Evolutionary conservation across 345 rosid genomes (phyloP).

Genomic region (Pistacia vera): DNA sequence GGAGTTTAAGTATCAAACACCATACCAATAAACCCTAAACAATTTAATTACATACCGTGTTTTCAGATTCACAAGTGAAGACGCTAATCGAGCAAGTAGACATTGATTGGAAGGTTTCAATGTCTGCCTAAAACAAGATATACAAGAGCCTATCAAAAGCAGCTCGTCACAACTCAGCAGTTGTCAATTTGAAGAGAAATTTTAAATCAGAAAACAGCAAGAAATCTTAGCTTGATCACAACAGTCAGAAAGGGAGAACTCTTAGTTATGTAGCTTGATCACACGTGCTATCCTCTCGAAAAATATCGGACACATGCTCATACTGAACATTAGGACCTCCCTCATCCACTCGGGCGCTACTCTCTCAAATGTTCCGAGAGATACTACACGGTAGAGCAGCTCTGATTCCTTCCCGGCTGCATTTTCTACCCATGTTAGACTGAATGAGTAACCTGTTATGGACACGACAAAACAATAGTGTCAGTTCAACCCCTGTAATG

Average conservation of each 20-base stretch:
- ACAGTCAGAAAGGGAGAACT: not conserved
- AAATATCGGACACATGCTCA: slow-evolving; percentile 76
- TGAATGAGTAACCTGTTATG: slow-evolving; percentile 75
- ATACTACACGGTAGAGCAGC: slow-evolving; percentile 54
- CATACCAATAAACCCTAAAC: no score
- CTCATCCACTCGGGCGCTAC: slow-evolving; percentile 95
- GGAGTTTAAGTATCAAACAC: no score
- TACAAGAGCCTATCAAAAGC: not conserved
- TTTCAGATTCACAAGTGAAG: no score
- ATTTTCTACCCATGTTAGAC: slow-evolving; percentile 53
- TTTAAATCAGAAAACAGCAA: not conserved
- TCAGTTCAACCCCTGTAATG: not conserved
- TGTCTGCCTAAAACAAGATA: no score
- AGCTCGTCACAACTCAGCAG: not conserved
- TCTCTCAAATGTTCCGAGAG: slow-evolving; percentile 78
- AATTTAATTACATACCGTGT: no score
- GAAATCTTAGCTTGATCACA: not conserved
- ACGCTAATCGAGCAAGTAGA: no score
- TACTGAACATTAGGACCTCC: slow-evolving; percentile 66
- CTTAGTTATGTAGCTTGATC: slow-evolving; percentile 43
- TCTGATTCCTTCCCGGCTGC: slow-evolving; percentile 51
- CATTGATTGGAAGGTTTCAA: no score
- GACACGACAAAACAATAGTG: slow-evolving; percentile 17
- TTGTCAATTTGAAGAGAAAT: not conserved
- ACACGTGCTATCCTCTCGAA: slow-evolving; percentile 64